Percentiles rank a stretch among this genome's conserved stretches.
Conservation (phyloP, 2,329 filamentous ascomycete genomes). For the Scytalidium sp. region DNA sequence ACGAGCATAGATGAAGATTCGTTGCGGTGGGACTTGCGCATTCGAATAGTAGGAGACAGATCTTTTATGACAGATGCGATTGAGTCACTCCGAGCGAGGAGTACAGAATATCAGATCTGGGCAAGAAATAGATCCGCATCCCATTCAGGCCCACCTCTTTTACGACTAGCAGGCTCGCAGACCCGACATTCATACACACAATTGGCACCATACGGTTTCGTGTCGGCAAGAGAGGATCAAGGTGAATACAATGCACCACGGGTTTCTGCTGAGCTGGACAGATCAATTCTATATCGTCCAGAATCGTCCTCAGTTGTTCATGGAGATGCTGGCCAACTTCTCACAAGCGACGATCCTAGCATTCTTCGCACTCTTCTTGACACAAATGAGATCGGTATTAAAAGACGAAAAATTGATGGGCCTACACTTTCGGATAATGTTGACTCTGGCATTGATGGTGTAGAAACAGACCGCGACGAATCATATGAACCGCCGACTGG, state of each 20-base stretch:
- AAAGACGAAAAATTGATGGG: neutral
- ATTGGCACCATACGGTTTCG: neutral
- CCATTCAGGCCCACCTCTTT: neutral
- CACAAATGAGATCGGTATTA: neutral
- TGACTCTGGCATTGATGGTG: neutral
- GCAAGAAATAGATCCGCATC: neutral
- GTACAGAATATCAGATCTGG: conserved; percentile 42
- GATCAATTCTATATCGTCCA: neutral
- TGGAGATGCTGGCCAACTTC: neutral
- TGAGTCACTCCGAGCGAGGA: conserved; percentile 48
- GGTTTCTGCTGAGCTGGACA: neutral
- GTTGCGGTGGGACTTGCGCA: conserved; percentile 20
- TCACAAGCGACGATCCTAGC: neutral
- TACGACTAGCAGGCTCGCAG: neutral
- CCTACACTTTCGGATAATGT: neutral
- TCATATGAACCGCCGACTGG: neutral
- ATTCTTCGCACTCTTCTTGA: neutral
- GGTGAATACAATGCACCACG: neutral
- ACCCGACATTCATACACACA: neutral
- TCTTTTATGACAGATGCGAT: conserved; percentile 53
- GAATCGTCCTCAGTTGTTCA: neutral
- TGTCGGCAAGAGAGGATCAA: neutral
- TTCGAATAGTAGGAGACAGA: conserved; percentile 19
- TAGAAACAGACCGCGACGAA: neutral
- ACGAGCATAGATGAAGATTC: conserved; percentile 16